Conservation (phyloP, 2,329 filamentous ascomycete species). For the Macrophomina pseudophaseolina region DNA sequence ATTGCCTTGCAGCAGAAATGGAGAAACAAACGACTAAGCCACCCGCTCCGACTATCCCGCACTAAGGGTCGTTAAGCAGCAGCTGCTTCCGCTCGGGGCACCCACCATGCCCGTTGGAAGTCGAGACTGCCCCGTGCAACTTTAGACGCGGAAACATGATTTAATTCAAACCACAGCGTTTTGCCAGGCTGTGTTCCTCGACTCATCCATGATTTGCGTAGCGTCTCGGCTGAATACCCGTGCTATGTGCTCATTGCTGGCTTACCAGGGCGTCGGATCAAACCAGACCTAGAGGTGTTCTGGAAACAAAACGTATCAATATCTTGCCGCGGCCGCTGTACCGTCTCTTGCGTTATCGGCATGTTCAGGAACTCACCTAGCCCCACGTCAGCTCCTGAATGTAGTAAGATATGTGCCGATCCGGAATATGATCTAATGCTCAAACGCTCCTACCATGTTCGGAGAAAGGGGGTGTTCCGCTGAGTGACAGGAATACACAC, state of each 20-base stretch:
- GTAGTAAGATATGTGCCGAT: neutral
- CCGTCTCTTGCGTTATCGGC: neutral
- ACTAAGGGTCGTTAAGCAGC: neutral
- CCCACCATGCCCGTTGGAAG: too few relatives aligned
- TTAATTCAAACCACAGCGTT: too few relatives aligned
- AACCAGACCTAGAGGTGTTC: neutral
- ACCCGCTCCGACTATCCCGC: neutral
- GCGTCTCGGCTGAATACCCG: too few relatives aligned
- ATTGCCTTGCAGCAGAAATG: neutral
- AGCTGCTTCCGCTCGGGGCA: too few relatives aligned
- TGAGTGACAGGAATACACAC: too few relatives aligned
- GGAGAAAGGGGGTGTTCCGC: too few relatives aligned
- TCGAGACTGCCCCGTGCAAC: too few relatives aligned
- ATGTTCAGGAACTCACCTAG: neutral
- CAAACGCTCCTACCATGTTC: neutral
- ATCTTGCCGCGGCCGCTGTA: neutral
- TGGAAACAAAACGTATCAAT: neutral
- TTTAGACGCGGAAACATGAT: too few relatives aligned
- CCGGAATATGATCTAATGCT: neutral
- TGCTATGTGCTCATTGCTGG: neutral
- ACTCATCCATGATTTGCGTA: too few relatives aligned
- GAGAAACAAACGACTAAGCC: too few relatives aligned
- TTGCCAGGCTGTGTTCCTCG: too few relatives aligned
- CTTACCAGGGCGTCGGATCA: neutral
- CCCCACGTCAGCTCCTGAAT: neutral